phyloP scores from a whole-genome alignment of 148 eudicot genomes.

The Chenopodium album region DNA sequence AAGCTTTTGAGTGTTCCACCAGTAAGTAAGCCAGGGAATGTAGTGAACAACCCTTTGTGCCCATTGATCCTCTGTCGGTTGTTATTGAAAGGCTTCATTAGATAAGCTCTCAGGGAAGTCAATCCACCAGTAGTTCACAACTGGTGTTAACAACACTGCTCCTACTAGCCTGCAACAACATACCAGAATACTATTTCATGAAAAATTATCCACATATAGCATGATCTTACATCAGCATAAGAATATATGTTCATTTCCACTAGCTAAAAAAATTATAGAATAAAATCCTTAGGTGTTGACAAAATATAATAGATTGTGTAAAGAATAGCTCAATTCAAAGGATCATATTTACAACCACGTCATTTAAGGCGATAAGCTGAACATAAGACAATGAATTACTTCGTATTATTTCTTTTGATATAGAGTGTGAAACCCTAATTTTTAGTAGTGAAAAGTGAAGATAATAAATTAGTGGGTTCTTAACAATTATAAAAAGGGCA shows the following conservation, averaged over 20 bases:
- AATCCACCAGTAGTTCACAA: slow-evolving; percentile 16
- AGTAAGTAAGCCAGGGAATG: slow-evolving; percentile 49
- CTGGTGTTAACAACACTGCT: slow-evolving; percentile 54
- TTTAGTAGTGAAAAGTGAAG: no score
- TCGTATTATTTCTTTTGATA: no score
- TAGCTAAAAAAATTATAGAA: no score
- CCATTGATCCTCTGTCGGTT: slow-evolving; percentile 46
- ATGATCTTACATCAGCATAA: neutral
- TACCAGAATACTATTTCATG: neutral
- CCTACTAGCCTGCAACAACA: slow-evolving; percentile 45
- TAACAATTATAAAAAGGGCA: no score
- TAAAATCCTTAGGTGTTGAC: no score
- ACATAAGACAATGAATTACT: no score
- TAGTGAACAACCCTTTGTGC: slow-evolving; percentile 44
- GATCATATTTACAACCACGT: no score
- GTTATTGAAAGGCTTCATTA: slow-evolving; percentile 35
- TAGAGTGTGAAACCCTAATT: no score
- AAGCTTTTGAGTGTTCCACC: slow-evolving; percentile 64
- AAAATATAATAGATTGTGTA: no score
- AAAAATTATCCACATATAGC: neutral
- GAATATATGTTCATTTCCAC: neutral
- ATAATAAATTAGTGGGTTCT: no score
- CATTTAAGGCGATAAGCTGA: no score
- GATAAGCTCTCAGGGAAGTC: slow-evolving; percentile 42
- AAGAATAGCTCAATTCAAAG: no score